Evolutionary conservation across 1,284 basidiomycete species (phyloP).

Genomic region (Nidula niveotomentosa): DNA sequence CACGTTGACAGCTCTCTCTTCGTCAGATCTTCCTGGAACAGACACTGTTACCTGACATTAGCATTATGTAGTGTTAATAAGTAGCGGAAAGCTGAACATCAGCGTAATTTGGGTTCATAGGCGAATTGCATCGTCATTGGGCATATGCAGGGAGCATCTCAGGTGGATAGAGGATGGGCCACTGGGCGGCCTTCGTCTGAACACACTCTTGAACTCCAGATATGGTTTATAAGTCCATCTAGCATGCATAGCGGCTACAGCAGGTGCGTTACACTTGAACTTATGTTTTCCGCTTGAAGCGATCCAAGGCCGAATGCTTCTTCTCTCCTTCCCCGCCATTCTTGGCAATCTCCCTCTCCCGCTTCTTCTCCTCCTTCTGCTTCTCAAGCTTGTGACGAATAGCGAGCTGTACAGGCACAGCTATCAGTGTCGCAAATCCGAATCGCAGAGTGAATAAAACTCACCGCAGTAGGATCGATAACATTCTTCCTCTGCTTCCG

Average conservation of each 20-base stretch:
- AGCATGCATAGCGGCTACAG: no score
- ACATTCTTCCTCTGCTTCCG: conserved; percentile 93
- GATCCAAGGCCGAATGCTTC: background rate
- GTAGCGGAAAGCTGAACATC: background rate
- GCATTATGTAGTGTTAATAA: background rate
- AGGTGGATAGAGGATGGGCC: no score
- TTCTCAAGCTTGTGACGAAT: conserved; percentile 7
- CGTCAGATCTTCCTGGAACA: background rate
- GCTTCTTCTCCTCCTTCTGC: background rate
- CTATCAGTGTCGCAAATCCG: no score
- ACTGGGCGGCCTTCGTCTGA: no score
- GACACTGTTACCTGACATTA: background rate
- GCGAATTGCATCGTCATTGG: no score
- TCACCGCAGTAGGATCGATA: conserved; percentile 48
- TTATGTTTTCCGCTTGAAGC: background rate
- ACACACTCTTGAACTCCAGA: no score
- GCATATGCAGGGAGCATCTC: no score
- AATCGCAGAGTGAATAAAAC: no score
- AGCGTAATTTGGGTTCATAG: background rate
- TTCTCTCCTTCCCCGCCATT: background rate
- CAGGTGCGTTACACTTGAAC: no score
- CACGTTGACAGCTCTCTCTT: background rate
- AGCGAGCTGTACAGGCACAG: background rate
- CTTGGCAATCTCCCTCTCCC: background rate
- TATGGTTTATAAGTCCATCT: no score